Evolutionary conservation across 2,329 filamentous ascomycete genomes (phyloP).

Genomic region (Conoideocrella luteorostrata): DNA sequence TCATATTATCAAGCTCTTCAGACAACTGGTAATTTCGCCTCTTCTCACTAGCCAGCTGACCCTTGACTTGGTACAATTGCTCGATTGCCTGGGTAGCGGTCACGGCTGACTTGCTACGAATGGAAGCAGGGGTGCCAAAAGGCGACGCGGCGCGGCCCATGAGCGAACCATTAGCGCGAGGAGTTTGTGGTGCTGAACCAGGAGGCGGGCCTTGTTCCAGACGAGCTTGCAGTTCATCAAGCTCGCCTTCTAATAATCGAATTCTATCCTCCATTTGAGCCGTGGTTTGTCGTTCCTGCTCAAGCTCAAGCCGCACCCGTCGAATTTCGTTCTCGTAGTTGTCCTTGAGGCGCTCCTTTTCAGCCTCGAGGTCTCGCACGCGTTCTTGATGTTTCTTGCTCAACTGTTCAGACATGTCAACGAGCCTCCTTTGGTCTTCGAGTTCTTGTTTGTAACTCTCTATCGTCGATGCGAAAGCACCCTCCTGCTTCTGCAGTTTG

Average conservation of each 20-base stretch:
- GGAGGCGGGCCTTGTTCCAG: slow-evolving; percentile 35
- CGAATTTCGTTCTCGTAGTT: slow-evolving; percentile 56
- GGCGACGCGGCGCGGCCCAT: slow-evolving; percentile 50
- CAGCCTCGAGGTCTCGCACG: slow-evolving; percentile 62
- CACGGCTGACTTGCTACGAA: slow-evolving; percentile 48
- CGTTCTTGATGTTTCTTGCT: slow-evolving; percentile 65
- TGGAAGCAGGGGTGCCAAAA: slow-evolving; percentile 54
- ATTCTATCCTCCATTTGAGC: slow-evolving; percentile 41
- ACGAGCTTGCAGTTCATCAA: slow-evolving; percentile 47
- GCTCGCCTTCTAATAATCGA: slow-evolving; percentile 44
- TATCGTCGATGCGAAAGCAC: slow-evolving; percentile 73
- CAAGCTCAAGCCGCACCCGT: slow-evolving; percentile 49
- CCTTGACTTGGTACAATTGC: slow-evolving; percentile 61
- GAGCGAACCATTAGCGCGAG: slow-evolving; percentile 50
- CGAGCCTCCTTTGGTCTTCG: slow-evolving; percentile 71
- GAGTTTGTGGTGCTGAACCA: slow-evolving; percentile 53
- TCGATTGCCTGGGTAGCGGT: slow-evolving; percentile 59
- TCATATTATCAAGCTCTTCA: slow-evolving; percentile 76
- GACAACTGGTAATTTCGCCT: slow-evolving; percentile 68
- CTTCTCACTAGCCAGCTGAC: slow-evolving; percentile 66
- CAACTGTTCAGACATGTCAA: slow-evolving; percentile 73
- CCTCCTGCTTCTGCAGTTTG: slow-evolving; percentile 79
- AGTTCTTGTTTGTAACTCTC: slow-evolving; percentile 84
- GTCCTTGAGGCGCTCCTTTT: slow-evolving; percentile 54
- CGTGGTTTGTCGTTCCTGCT: slow-evolving; percentile 43